phyloP scores from a whole-genome alignment of 139 green algal species.

The Coelastrella sp. region DNA sequence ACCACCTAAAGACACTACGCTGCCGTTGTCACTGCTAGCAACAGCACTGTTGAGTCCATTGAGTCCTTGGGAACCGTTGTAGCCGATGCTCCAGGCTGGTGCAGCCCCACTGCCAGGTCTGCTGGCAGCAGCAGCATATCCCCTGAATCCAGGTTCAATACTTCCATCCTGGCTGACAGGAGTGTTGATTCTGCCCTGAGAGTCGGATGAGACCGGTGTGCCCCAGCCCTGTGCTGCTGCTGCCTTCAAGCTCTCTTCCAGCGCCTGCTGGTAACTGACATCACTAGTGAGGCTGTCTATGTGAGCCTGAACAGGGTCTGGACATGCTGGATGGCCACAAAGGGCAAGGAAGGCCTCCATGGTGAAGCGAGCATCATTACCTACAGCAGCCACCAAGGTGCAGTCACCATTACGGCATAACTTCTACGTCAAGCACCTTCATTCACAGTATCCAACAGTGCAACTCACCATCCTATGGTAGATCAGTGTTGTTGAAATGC shows the following conservation, averaged over 20 bases:
- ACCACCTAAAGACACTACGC: neutral
- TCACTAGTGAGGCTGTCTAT: neutral
- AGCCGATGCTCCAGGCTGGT: too few relatives aligned
- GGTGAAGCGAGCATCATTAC: conserved; percentile 47
- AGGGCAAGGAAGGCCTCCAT: conserved; percentile 44
- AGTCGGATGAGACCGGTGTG: neutral
- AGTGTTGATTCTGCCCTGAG: neutral
- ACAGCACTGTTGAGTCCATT: too few relatives aligned
- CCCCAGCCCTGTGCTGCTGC: conserved; percentile 38
- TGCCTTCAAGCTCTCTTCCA: conserved; percentile 14
- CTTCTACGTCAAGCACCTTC: too few relatives aligned
- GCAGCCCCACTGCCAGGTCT: neutral
- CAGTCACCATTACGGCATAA: too few relatives aligned
- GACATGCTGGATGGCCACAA: conserved; percentile 11
- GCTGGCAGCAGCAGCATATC: neutral
- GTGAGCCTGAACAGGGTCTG: conserved; percentile 22
- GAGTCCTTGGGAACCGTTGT: too few relatives aligned
- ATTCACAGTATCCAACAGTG: too few relatives aligned
- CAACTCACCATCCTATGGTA: too few relatives aligned
- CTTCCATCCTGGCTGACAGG: neutral
- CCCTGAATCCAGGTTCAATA: neutral
- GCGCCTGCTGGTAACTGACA: neutral
- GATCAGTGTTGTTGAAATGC: too few relatives aligned
- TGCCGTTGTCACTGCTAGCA: too few relatives aligned
- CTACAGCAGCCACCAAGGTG: conserved; percentile 21